Evolutionary conservation across 371 early-diverging fungal genomes (phyloP).

Genomic region (Mortierella sp.): DNA sequence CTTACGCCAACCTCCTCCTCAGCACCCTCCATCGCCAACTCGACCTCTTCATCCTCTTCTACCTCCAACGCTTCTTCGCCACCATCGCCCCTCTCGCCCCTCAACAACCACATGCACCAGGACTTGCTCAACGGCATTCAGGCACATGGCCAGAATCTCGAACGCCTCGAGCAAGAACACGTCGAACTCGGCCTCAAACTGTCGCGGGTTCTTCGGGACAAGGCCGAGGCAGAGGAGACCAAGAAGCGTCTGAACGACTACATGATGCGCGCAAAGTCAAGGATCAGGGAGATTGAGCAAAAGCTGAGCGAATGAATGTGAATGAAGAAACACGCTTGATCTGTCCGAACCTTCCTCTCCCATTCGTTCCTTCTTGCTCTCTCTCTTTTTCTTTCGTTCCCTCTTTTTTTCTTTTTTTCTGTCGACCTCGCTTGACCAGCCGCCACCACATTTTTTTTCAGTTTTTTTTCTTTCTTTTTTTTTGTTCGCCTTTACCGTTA

Average conservation of each 20-base stretch:
- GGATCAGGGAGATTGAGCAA: conserved; percentile 50
- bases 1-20: conserved; percentile 23
- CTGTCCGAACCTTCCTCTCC: background rate
- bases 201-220: conserved; percentile 45
- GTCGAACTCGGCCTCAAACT: conserved; percentile 37
- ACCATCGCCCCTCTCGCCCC: conserved; percentile 43
- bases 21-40: background rate
- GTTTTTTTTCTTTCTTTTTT: background rate
- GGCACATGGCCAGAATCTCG: conserved; percentile 15
- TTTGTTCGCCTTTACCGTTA: background rate
- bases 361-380: no score
- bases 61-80: conserved; percentile 47
- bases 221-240: conserved; percentile 55
- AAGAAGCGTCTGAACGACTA: conserved; percentile 52
- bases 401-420: background rate
- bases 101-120: conserved; percentile 18
- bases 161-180: conserved; percentile 42
- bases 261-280: conserved; percentile 40
- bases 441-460: background rate
- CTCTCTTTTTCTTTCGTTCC: no score
- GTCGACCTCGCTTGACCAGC: conserved; percentile 1
- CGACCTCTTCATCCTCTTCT: conserved; percentile 20
- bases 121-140: background rate
- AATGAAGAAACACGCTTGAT: background rate
- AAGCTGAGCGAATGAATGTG: conserved; percentile 35